These are phyloP conservation scores for Elongisporangium anandrum DNA, from an alignment of 352 stramenopile species.

Conservation along the genomic window DNA sequence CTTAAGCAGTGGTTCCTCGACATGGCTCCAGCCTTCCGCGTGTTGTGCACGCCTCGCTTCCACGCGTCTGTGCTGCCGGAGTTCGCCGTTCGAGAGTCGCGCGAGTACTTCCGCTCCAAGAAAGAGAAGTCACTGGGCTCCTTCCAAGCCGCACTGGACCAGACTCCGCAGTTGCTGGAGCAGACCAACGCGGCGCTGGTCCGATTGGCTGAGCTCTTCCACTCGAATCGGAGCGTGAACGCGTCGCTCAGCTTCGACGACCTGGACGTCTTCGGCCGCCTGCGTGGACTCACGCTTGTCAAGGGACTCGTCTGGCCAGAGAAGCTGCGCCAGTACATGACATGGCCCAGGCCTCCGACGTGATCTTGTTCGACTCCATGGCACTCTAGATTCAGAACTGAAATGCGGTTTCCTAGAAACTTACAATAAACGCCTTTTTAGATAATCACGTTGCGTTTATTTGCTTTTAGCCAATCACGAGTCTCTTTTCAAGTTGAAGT, in stretches of 20 bases:
- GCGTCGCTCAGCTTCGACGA: constrained; percentile 45
- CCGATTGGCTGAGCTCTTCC: constrained; percentile 29
- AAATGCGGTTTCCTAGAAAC: too few relatives aligned
- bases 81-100: constrained; percentile 32
- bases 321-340: constrained; percentile 44
- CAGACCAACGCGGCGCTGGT: constrained; percentile 29
- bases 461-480: not conserved
- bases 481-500: not conserved
- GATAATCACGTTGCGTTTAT: too few relatives aligned
- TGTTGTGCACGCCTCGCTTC: constrained; percentile 41
- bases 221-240: constrained; percentile 40
- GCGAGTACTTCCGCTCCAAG: constrained; percentile 50
- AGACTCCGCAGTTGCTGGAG: constrained; percentile 30
- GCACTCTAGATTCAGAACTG: constrained; percentile 5
- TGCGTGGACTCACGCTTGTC: constrained; percentile 47
- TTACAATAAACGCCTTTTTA: not conserved
- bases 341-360: constrained; percentile 28
- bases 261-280: constrained; percentile 41
- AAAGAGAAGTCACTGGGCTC: constrained; percentile 47
- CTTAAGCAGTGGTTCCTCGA: constrained; percentile 47
- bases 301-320: constrained; percentile 37
- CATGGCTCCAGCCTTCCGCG: constrained; percentile 23
- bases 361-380: constrained; percentile 35
- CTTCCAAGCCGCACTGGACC: constrained; percentile 34
- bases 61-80: constrained; percentile 37